Percentiles rank a stretch among this genome's conserved stretches.
Conservation (phyloP, 106 monocot genomes). For the Dendrobium nobile region DNA sequence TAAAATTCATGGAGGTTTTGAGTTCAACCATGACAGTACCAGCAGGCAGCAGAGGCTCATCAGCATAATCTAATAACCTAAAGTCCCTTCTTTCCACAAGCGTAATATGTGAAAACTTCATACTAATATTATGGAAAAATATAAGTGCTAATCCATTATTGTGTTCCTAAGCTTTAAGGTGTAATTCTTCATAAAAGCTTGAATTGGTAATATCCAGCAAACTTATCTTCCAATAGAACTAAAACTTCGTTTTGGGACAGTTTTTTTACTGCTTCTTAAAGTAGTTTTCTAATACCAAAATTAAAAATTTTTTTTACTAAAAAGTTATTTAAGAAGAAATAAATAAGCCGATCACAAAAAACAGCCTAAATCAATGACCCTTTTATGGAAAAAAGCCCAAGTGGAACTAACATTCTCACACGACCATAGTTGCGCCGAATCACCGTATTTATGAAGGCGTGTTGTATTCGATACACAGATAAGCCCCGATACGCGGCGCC, state of each 20-base stretch:
- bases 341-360: too few species aligned
- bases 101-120: not conserved
- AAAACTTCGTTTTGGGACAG: too few species aligned
- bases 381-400: not conserved
- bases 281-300: too few species aligned
- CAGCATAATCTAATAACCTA: not conserved
- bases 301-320: too few species aligned
- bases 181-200: not conserved
- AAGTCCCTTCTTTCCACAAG: constrained; percentile 1
- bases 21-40: constrained; percentile 7
- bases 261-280: too few species aligned
- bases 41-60: constrained; percentile 4
- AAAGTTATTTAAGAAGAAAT: too few species aligned
- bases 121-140: constrained; percentile 11
- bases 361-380: not conserved
- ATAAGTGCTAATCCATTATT: constrained; percentile 14
- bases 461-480: too few species aligned
- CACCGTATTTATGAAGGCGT: too few species aligned
- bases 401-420: constrained; percentile 1
- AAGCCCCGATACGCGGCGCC: too few species aligned
- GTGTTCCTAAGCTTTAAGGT: constrained; percentile 6
- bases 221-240: not conserved
- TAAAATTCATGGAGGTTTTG: constrained; percentile 15
- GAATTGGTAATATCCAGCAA: not conserved
- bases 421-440: too few species aligned